Evolutionary conservation across 331 rosid species (phyloP), one percentile per base, ranked within the genome.

Genomic region (Acacia pycnantha): DNA sequence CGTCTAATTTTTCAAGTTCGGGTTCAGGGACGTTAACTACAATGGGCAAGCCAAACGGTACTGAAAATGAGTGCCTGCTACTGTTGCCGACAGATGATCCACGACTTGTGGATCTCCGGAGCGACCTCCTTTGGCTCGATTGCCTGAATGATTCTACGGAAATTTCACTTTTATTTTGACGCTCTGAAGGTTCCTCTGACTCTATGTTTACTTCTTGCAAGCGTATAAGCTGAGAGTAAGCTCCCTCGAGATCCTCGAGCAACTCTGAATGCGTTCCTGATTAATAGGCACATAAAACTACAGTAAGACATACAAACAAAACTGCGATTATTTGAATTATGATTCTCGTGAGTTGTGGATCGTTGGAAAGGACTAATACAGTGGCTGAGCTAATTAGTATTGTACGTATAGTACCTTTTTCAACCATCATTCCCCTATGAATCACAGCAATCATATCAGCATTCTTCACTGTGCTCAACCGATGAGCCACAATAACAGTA

Each of bases 401-500:
- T 46, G 4, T n/a, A 12, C 50, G 11, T 65, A n/a, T 10, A 5
- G 3, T 88, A 93, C 97, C 97, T 86, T 90, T 88, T 72, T 93
- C 95, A 82, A 92, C 91, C 91, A 91, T 83, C 88, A 89, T 92
- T 50, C 97, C 97, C 76, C 84, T 76, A 41, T 91, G 95, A 82
- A 93, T 90, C 79, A 91, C 97, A 18, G 97, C 94, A 41, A 93
- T 93, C 88, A 77, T 87, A 73, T 88, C 88, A 5, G 95, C 97
- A 79, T 88, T 91, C 87, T 88, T 89, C 79, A 93, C 93, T 2
- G 97, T 93, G 86, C 97, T 91, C 79, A 93, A 76, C 71, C 92
- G 95, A 85, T 93, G 97, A 72, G 97, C 97, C 8, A 92, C 97
- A 43, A 92, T 51, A 5, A 92, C 89, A 41, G 97, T 92, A 54